These are phyloP conservation scores for Cordyceps sp. DNA, from an alignment of 2,329 filamentous ascomycete species.

Conservation along the genomic window DNA sequence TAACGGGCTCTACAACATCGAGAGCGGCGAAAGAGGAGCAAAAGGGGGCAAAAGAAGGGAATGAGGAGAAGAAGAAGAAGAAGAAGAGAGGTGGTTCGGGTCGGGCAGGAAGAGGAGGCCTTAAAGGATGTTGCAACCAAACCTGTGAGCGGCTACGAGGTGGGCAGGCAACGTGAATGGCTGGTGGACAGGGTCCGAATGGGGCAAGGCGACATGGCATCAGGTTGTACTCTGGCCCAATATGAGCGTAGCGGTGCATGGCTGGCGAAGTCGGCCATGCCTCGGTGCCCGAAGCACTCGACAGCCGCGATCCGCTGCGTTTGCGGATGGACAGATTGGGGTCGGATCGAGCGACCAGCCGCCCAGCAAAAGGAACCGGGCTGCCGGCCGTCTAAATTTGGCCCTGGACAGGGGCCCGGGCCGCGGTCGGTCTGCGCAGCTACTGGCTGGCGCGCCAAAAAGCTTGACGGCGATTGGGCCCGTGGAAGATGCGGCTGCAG, in stretches of 20 bases:
- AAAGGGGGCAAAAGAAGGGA: constrained; percentile 17
- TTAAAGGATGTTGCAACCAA: constrained; percentile 8
- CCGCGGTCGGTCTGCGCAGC: too few relatives aligned
- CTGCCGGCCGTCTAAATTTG: neutral
- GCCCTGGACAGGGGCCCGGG: neutral
- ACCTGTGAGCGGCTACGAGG: constrained; percentile 1
- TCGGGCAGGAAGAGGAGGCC: constrained; percentile 5
- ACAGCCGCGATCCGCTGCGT: too few relatives aligned
- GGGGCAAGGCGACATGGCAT: too few relatives aligned
- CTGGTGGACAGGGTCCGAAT: constrained; percentile 5
- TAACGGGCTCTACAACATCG: constrained; percentile 11
- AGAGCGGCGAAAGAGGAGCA: constrained; percentile 5
- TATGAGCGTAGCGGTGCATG: too few relatives aligned
- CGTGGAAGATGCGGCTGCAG: too few relatives aligned
- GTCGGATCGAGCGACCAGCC: neutral
- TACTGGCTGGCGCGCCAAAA: neutral
- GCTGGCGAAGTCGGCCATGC: too few relatives aligned
- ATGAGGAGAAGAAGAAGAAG: constrained; percentile 11
- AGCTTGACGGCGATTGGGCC: too few relatives aligned
- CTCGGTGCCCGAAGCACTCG: too few relatives aligned
- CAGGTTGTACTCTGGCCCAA: neutral
- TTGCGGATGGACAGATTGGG: too few relatives aligned
- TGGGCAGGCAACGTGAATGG: constrained; percentile 4
- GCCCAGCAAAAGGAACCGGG: neutral
- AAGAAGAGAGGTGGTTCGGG: constrained; percentile 12